Base-by-base conservation (phyloP, 495 filamentous ascomycete species). In the Jackrogersella multiformis region DNA sequence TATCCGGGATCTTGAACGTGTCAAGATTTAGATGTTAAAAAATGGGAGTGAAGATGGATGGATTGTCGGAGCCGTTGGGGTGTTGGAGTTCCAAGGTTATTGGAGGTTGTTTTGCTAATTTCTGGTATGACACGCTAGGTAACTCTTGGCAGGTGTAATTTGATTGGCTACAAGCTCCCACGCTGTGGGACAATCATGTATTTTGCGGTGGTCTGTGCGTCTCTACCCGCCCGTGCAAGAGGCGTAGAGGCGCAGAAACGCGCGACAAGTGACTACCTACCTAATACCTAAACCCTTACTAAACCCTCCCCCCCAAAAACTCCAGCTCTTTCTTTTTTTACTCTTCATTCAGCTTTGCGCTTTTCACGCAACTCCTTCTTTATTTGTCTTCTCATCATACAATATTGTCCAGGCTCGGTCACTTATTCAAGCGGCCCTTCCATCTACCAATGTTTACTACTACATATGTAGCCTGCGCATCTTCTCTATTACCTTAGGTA, bases 101-200 rank as follows among this genome's bases (percentile, higher is more conserved):
- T n/a, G n/a, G 68, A 61, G 68, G 64, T 68, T 72, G 72, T 74
- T 70, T 57, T 68, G 69, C 36, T 59, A 64, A 62, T 65, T 68
- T 68, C 60, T 70, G 64, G 73, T 67, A 66, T 65, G 67, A 70
- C 67, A 70, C 61, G 57, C 57, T 45, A 61, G 32, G 58, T 23
- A 28, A 61, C 26, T 65, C 67, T 58, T 58, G 61, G 61, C 67
- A 35, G 7, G n/a, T 44, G 28, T 9, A 28, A 38, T 55, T 16
- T 73, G 61, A 75, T 75, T 73, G 70, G 70, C 36, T 61, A 38
- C 4, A 9, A 34, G 1, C 10, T 5, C 5, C 9, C 46, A 16
- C 20, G 20, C 13, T 35, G 51, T 65, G 67, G 61, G 15, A 18
- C 21, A 24, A 16, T 67, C 32, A 52, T 65, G 61, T n/a, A n/a